Conservation (phyloP, 331 rosid species). For the Prunus yedoensis region DNA sequence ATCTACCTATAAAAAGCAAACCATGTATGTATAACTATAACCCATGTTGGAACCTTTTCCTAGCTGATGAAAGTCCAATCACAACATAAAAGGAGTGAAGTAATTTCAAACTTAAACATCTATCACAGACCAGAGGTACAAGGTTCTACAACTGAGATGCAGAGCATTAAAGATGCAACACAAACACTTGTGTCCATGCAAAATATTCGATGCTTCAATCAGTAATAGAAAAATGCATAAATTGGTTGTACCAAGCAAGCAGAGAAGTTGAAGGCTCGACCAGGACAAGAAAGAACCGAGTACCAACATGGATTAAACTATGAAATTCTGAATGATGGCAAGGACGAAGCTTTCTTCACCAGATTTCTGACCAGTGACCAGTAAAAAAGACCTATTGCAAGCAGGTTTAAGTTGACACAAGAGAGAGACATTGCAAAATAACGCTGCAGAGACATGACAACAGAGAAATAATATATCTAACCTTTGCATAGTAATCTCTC, state of each 20-base stretch:
- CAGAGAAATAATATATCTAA: background rate
- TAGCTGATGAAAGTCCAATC: conserved; percentile 3
- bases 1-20: conserved; percentile 36
- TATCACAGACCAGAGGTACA: background rate
- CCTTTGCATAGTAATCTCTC: conserved; percentile 53
- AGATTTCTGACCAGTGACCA: background rate
- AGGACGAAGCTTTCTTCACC: background rate
- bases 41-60: background rate
- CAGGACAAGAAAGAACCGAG: background rate
- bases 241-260: background rate
- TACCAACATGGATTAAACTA: background rate
- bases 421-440: background rate
- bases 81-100: background rate
- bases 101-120: background rate
- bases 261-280: background rate
- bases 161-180: background rate
- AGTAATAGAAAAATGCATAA: background rate
- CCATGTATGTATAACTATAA: background rate
- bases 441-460: background rate
- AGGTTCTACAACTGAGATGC: background rate
- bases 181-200: background rate
- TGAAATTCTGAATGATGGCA: background rate
- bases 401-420: background rate
- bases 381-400: background rate
- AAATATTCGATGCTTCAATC: background rate